These are phyloP conservation scores for Scheffersomyces stambukii DNA, from an alignment of 1,139 yeast species.

Conservation along the genomic window DNA sequence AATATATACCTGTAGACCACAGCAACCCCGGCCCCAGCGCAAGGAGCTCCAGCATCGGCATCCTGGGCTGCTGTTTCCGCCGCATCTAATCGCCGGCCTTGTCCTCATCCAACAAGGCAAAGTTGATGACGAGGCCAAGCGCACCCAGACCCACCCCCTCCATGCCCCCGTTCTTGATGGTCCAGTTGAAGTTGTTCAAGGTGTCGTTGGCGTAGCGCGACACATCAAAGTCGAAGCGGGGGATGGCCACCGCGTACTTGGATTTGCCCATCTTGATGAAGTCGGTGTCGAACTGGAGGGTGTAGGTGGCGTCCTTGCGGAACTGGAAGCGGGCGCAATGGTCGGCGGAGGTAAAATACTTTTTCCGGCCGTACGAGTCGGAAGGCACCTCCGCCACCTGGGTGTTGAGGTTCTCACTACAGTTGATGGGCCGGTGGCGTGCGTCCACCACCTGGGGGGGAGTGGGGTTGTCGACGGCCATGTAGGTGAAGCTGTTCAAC, in stretches of 20 bases:
- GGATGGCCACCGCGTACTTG: conserved; percentile 37
- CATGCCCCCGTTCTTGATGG: conserved; percentile 34
- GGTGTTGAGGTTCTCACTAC: conserved; percentile 13
- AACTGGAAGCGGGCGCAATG: conserved; percentile 31
- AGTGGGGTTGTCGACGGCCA: conserved; percentile 12
- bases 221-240: conserved; percentile 42
- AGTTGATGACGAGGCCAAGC: conserved; percentile 37
- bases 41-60: too few relatives aligned
- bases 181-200: conserved; percentile 43
- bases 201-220: conserved; percentile 38
- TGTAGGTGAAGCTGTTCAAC: conserved; percentile 50
- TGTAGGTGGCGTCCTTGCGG: conserved; percentile 19
- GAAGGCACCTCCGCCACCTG: conserved; percentile 25
- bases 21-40: too few relatives aligned
- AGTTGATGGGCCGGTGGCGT: conserved; percentile 6
- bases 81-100: too few relatives aligned
- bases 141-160: conserved; percentile 36
- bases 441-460: conserved; percentile 3
- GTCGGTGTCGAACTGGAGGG: conserved; percentile 36
- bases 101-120: conserved; percentile 34
- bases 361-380: conserved; percentile 28
- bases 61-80: too few relatives aligned
- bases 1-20: too few relatives aligned
- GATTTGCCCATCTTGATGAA: conserved; percentile 40
- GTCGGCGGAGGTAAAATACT: conserved; percentile 25